Evolutionary conservation across 2,329 filamentous ascomycete genomes (phyloP), one percentile per base, ranked within the genome.

Genomic region (Scedosporium aurantiacum): DNA sequence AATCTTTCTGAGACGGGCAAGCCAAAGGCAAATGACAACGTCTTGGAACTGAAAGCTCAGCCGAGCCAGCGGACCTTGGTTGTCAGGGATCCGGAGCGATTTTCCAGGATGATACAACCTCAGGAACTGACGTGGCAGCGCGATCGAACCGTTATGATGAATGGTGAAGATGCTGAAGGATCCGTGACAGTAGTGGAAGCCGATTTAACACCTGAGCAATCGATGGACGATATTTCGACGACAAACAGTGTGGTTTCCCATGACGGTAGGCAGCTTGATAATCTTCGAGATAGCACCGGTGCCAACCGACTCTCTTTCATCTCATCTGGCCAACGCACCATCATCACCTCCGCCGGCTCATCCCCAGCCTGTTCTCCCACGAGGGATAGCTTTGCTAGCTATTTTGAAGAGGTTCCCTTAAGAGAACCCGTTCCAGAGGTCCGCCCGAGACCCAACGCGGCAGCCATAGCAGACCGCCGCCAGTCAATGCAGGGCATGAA

Each of bases 281-380:
- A 70, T 60, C 71, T 86, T 25, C 76, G 82, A 28, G 81, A 85
- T 55, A 82, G 78, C 67, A 74, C 76, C 1, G 59, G 59, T 4
- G 59, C 59, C 5, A 78, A 84, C 64, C 78, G 84, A 5, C 74
- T 84, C 4, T 87, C 84, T 0, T 81, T 78, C 64, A 75, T 84
- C 45, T 87, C 84, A 1, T 84, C 82, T 4, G 81, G 81, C 5
- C 82, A 86, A 67, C 76, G 81, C 62, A 87, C 84, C 2, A 72
- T 83, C 27, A 68, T 85, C 6, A 86, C 83, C 1, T 86, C 84
- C 0, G 77, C 79, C 18, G 78, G 75, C 32, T 85, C 83, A 0
- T 86, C 84, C 0, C 81, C 82, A 2, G 75, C 81, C 16, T 77
- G 75, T 61, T 86, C 84, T 1, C 84, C 84, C 0, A 77, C 76